Evolutionary conservation across 2,329 filamentous ascomycete species (phyloP).

Genomic region (Penicillium sp.): DNA sequence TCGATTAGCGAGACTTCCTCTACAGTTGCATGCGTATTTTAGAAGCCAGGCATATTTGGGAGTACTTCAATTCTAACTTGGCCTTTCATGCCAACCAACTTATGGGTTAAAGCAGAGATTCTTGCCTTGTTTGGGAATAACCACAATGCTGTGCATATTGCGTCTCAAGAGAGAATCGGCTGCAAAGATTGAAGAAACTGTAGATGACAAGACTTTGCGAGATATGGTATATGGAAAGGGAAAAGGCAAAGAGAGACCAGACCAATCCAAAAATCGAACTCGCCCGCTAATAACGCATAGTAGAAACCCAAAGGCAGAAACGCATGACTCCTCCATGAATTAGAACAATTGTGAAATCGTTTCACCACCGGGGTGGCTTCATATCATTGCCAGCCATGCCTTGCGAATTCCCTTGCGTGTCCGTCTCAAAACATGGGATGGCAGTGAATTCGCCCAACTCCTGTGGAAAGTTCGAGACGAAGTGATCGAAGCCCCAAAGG

Average conservation of each 20-base stretch:
- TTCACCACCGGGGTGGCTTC: conserved; percentile 17
- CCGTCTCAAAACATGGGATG: conserved; percentile 41
- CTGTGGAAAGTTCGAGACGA: conserved; percentile 42
- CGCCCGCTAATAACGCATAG: conserved; percentile 2
- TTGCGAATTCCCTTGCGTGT: conserved; percentile 24
- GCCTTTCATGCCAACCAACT: too few species aligned
- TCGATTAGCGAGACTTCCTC: conserved; percentile 51
- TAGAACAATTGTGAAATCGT: conserved; percentile 36
- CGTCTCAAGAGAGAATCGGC: too few species aligned
- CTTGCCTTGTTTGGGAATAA: too few species aligned
- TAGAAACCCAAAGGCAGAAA: conserved; percentile 4
- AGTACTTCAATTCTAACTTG: too few species aligned
- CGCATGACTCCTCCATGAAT: conserved; percentile 34
- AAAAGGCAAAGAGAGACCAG: conserved; percentile 7
- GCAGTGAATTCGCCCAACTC: conserved; percentile 42
- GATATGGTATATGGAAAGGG: conserved; percentile 20
- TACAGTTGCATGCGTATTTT: not conserved
- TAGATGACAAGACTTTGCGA: conserved; percentile 1
- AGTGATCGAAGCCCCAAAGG: conserved; percentile 40
- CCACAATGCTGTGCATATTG: too few species aligned
- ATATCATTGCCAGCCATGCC: conserved; percentile 23
- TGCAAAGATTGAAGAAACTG: too few species aligned
- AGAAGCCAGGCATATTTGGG: too few species aligned
- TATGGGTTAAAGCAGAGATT: too few species aligned
- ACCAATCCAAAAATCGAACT: too few species aligned